Base-by-base conservation (phyloP, 805 yeast genomes). In the Huiozyma naganishii region DNA sequence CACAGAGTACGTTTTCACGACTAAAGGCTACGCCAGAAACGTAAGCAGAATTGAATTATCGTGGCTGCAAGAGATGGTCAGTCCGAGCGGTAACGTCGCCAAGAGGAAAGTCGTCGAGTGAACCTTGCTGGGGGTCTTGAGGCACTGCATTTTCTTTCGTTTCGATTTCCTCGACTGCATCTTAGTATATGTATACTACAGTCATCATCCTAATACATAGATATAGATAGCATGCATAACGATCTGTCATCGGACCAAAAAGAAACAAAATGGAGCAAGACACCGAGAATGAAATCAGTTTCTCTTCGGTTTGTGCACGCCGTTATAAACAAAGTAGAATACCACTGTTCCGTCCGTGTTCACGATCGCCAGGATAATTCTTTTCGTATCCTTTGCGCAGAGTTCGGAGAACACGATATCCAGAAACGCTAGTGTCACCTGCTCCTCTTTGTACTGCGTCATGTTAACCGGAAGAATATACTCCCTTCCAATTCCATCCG, bases 1-100 rank as follows among this genome's bases (percentile, higher is more conserved):
- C 67, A 79, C 88, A 33, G 98, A 92, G 64, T 89, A 85, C 59
- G 97, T 92, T 11, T 90, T 75, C 60, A 92, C 98, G 0, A 75
- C 89, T 10, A 87, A 87, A 61, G 95, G 95, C 0, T 92, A 89
- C 56, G 97, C 95, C 0, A 72, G 98, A 53, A 81, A 72, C 48
- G 95, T 89, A n/a, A 80, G 88, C 40, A 78, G 82, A 11, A 73
- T 92, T 27, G 84, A 86, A 56, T 65, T 86, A 43, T 74, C 77
- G 11, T 90, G 97, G 97, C 64, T 92, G 40, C 90, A 83, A 57
- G 92, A 84, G 49, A 71, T 80, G 2, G 84, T 88, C 5, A 35
- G 29, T 1, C 41, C 39, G 23, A 49, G 50, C 4, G 32, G 43
- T 9, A 53, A 55, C 5, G 52, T 51, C 4, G 46, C 46, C 4